These are phyloP conservation scores for Stellera chamaejasme DNA, from an alignment of 345 rosid genomes.

Conservation along the genomic window DNA sequence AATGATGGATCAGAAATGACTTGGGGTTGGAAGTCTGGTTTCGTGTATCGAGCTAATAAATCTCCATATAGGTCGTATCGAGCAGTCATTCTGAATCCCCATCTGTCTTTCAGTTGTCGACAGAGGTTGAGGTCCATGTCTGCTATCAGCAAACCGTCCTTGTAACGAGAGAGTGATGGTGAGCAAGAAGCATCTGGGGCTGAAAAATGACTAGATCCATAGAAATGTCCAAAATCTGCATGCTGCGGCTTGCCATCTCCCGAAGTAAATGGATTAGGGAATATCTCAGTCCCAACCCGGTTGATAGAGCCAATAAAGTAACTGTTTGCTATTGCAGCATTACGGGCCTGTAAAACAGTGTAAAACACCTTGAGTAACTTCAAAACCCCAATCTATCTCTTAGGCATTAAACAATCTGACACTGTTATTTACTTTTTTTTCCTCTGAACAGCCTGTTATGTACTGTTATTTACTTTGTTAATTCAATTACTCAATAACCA, in stretches of 20 bases:
- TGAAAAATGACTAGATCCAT: slow-evolving; percentile 88
- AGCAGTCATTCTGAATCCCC: slow-evolving; percentile 93
- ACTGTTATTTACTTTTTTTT: no score
- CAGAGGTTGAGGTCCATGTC: slow-evolving; percentile 95
- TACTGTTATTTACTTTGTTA: no score
- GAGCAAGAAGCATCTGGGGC: slow-evolving; percentile 96
- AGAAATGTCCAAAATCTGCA: slow-evolving; percentile 82
- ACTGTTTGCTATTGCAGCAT: slow-evolving; percentile 93
- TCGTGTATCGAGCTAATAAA: slow-evolving; percentile 42
- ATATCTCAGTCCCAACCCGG: slow-evolving; percentile 89
- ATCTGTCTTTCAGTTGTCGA: slow-evolving; percentile 84
- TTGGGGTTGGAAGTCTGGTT: slow-evolving; percentile 71
- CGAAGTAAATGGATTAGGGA: slow-evolving; percentile 88
- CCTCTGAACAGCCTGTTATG: no score
- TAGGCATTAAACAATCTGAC: no score
- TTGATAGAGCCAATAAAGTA: slow-evolving; percentile 95
- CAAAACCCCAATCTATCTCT: background rate
- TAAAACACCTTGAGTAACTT: background rate
- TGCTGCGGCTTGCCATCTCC: slow-evolving; percentile 91
- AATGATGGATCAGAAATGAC: slow-evolving; percentile 69
- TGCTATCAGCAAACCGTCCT: slow-evolving; percentile 70
- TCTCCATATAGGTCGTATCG: slow-evolving; percentile 68
- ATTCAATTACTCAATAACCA: no score
- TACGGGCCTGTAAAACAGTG: slow-evolving; percentile 56
- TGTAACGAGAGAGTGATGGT: slow-evolving; percentile 67